Percentiles rank a stretch among this genome's conserved stretches.
Evolutionary conservation across 495 filamentous ascomycete genomes (phyloP).

Genomic region (Penicillium arizonense): DNA sequence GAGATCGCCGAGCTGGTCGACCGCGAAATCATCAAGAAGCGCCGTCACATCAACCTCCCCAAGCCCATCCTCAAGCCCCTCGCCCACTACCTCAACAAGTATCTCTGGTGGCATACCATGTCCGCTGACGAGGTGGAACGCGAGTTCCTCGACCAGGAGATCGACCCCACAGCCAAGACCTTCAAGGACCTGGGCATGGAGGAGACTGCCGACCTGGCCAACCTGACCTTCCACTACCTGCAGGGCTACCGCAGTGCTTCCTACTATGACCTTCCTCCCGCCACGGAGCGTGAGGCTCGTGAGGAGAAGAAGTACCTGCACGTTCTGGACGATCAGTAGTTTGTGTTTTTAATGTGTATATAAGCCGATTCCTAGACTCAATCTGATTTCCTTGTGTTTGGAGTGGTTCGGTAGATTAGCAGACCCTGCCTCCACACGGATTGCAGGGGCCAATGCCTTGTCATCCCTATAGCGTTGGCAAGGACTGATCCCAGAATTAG

Average conservation of each 20-base stretch:
- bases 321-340: constrained; percentile 83
- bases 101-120: constrained; percentile 82
- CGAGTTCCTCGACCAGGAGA: constrained; percentile 91
- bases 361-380: constrained; percentile 38
- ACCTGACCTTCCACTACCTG: constrained; percentile 88
- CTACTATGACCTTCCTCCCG: constrained; percentile 90
- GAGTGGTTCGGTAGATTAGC: constrained; percentile 1
- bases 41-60: constrained; percentile 89
- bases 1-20: constrained; percentile 88
- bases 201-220: constrained; percentile 73
- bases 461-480: too few relatives aligned
- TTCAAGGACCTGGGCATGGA: constrained; percentile 89
- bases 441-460: too few relatives aligned
- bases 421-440: too few relatives aligned
- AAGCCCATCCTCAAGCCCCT: constrained; percentile 71
- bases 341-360: constrained; percentile 44
- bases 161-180: constrained; percentile 89
- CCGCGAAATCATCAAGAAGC: constrained; percentile 85
- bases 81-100: constrained; percentile 69
- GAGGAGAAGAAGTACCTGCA: constrained; percentile 97
- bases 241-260: constrained; percentile 78
- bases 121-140: constrained; percentile 88
- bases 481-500: too few relatives aligned
- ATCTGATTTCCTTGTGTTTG: constrained; percentile 35
- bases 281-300: constrained; percentile 88